These are phyloP conservation scores for Pyrenula aspistea DNA, from an alignment of 495 filamentous ascomycete genomes.

Conservation along the genomic window DNA sequence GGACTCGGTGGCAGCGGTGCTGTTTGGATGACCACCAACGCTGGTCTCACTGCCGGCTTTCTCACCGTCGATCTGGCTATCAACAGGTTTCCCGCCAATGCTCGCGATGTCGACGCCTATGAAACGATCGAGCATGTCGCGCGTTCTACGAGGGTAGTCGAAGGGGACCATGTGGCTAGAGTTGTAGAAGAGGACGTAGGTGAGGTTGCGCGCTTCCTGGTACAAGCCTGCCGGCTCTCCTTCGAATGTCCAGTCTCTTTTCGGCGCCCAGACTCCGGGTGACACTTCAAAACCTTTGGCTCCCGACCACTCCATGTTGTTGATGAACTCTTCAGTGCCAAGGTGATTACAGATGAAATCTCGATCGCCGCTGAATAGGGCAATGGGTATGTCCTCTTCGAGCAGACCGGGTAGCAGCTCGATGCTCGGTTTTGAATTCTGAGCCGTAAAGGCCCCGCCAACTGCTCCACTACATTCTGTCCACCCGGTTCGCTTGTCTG, in stretches of 20 bases:
- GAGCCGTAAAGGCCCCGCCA: conserved; percentile 49
- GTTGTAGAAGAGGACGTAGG: conserved; percentile 93
- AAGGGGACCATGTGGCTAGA: conserved; percentile 96
- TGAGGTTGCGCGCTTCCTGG: conserved; percentile 87
- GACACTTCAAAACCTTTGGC: conserved; percentile 83
- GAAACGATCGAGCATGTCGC: conserved; percentile 97
- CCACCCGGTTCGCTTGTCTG: conserved; percentile 77
- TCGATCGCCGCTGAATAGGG: conserved; percentile 87
- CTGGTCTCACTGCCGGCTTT: conserved; percentile 67
- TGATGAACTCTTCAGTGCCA: conserved; percentile 83
- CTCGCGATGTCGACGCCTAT: conserved; percentile 85
- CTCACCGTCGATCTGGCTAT: conserved; percentile 83
- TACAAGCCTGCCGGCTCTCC: conserved; percentile 82
- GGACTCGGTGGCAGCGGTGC: conserved; percentile 56
- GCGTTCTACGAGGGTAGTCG: conserved; percentile 72
- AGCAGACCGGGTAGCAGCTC: conserved; percentile 67
- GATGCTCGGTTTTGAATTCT: conserved; percentile 59
- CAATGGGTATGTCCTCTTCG: conserved; percentile 52
- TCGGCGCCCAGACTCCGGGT: conserved; percentile 82
- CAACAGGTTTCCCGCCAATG: conserved; percentile 76
- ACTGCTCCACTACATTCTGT: conserved; percentile 81
- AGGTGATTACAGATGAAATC: conserved; percentile 97
- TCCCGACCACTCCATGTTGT: conserved; percentile 84
- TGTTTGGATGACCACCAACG: conserved; percentile 80
- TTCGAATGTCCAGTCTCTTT: conserved; percentile 90